Conservation (phyloP, 768 basidiomycete species). For the Cystofilobasidium capitatum region DNA sequence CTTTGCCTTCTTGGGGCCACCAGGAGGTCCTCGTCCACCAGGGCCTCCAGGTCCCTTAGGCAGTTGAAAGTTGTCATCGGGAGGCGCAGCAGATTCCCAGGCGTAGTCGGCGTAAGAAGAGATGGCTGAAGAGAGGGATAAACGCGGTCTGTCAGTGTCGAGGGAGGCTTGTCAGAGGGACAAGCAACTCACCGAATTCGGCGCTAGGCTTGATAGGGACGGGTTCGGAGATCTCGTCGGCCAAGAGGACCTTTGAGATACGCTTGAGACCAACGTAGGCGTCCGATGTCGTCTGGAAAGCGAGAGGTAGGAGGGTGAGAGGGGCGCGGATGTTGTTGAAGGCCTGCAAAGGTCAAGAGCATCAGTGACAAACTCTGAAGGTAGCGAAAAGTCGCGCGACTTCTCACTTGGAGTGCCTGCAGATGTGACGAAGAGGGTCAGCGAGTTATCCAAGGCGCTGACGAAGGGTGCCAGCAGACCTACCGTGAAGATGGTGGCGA, state of each 20-base stretch:
- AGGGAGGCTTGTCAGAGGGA: too few relatives aligned
- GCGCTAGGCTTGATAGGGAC: slow-evolving; percentile 43
- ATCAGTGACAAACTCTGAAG: too few relatives aligned
- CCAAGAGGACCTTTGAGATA: slow-evolving; percentile 46
- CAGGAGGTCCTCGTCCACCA: neutral
- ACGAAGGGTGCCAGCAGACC: too few relatives aligned
- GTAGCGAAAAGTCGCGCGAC: too few relatives aligned
- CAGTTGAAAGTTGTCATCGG: too few relatives aligned
- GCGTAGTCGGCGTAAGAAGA: slow-evolving; percentile 39
- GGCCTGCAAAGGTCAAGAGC: too few relatives aligned
- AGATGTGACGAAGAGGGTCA: too few relatives aligned
- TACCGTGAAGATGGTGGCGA: slow-evolving; percentile 51
- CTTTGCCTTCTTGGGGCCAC: slow-evolving; percentile 30
- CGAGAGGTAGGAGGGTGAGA: slow-evolving; percentile 51
- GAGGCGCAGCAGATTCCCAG: slow-evolving; percentile 30
- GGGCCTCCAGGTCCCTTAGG: neutral
- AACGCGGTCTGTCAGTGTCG: neutral
- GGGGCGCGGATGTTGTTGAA: slow-evolving; percentile 51
- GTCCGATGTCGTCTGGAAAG: slow-evolving; percentile 47
- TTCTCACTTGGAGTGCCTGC: too few relatives aligned
- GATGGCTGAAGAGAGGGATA: slow-evolving; percentile 34
- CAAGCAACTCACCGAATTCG: slow-evolving; percentile 32
- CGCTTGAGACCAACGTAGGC: slow-evolving; percentile 48
- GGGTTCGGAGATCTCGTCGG: slow-evolving; percentile 31
- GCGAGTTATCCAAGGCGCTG: too few relatives aligned